These are phyloP conservation scores for Neurospora hispaniola DNA, from an alignment of 495 filamentous ascomycete genomes.

Conservation along the genomic window DNA sequence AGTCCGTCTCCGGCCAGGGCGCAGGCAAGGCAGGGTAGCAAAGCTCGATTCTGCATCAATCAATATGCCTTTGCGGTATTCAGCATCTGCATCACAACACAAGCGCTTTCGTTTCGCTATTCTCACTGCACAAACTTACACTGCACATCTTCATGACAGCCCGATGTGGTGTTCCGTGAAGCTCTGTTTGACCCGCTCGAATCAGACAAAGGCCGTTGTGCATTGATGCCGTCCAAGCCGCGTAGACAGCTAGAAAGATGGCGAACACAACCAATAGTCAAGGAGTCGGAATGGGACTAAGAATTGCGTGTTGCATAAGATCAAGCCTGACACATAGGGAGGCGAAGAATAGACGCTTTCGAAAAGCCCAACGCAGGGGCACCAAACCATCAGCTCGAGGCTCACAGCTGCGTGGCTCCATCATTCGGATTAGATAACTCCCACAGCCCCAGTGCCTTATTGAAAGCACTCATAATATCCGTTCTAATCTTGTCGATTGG, in stretches of 20 bases:
- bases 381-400: neutral
- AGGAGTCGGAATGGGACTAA: neutral
- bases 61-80: neutral
- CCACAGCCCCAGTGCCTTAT: slow-evolving; percentile 5
- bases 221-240: neutral
- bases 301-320: neutral
- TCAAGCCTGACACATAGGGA: neutral
- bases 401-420: neutral
- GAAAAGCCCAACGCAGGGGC: neutral
- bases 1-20: slow-evolving; percentile 11
- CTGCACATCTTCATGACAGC: neutral
- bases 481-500: slow-evolving; percentile 6
- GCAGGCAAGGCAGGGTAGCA: neutral
- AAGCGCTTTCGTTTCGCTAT: neutral
- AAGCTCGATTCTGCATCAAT: slow-evolving; percentile 15
- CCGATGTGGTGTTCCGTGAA: slow-evolving; percentile 4
- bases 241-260: neutral
- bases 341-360: neutral
- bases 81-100: neutral
- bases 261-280: neutral
- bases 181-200: slow-evolving; percentile 16
- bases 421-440: neutral
- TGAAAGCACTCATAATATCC: slow-evolving; percentile 9
- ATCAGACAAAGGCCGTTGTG: slow-evolving; percentile 12
- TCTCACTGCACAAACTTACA: neutral